Conservation (phyloP, 1,284 basidiomycete genomes). For the Sanghuangporus baumii region DNA sequence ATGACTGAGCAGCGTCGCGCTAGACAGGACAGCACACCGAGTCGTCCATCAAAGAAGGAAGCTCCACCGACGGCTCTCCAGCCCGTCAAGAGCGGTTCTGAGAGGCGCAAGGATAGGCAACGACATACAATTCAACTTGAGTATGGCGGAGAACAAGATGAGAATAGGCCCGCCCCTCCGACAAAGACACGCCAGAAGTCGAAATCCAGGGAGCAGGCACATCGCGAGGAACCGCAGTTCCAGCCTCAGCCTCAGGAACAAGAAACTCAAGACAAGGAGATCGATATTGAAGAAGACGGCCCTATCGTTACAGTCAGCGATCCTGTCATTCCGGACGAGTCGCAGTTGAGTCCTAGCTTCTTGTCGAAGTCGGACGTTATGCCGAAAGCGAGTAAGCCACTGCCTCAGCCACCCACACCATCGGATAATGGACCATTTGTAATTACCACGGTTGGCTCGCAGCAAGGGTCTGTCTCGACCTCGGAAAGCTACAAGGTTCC, state of each 20-base stretch:
- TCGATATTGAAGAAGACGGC: not conserved
- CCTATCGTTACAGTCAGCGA: slow-evolving; percentile 5
- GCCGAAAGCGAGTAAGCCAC: slow-evolving; percentile 12
- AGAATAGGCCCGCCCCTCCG: not conserved
- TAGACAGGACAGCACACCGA: slow-evolving; percentile 7
- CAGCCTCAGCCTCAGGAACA: not conserved
- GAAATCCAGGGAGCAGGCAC: not conserved
- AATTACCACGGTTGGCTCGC: not conserved
- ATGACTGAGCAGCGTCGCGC: slow-evolving; percentile 6
- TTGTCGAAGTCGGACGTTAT: not conserved
- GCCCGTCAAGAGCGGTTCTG: slow-evolving; percentile 27
- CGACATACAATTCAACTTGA: slow-evolving; percentile 92
- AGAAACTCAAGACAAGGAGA: not conserved
- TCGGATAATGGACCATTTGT: not conserved
- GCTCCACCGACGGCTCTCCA: slow-evolving; percentile 23
- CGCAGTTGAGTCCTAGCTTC: not conserved
- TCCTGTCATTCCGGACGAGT: slow-evolving; percentile 7
- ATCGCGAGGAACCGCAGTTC: not conserved
- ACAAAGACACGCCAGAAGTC: slow-evolving; percentile 23
- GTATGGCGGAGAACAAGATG: slow-evolving; percentile 52
- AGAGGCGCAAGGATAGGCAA: slow-evolving; percentile 41
- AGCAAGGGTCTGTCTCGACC: slow-evolving; percentile 6
- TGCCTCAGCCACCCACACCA: slow-evolving; percentile 7
- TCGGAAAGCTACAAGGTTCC: slow-evolving; percentile 5
- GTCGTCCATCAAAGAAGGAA: slow-evolving; percentile 24